Conservation (phyloP, 352 stramenopile species). For the Globisporangium recalcitrans region DNA sequence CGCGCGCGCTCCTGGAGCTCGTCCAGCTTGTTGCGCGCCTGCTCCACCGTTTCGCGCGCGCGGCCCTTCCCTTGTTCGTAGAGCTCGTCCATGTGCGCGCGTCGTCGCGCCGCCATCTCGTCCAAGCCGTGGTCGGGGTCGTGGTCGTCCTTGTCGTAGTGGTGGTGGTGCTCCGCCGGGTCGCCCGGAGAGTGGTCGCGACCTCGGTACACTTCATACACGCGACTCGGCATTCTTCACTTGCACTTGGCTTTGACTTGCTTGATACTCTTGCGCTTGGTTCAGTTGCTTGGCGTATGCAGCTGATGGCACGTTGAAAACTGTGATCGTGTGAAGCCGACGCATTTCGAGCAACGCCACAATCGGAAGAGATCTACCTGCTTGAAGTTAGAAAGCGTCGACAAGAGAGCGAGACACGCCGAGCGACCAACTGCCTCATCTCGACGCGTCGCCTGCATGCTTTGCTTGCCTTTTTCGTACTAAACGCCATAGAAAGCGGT, state of each 20-base stretch:
- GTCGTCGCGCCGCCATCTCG: conserved; percentile 7
- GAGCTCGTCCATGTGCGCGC: conserved; percentile 10
- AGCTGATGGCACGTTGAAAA: conserved; percentile 10
- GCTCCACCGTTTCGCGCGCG: conserved; percentile 1
- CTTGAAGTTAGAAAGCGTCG: not conserved
- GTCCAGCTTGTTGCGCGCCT: conserved; percentile 24
- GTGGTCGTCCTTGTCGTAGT: too few species aligned
- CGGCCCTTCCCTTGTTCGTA: conserved; percentile 6
- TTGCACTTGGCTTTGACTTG: conserved; percentile 1
- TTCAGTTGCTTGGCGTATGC: not conserved
- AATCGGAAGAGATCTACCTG: too few species aligned
- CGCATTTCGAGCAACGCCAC: not conserved
- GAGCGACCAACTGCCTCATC: conserved; percentile 1
- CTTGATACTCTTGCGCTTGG: conserved; percentile 1
- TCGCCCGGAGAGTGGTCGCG: conserved; percentile 1
- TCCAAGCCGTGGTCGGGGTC: conserved; percentile 12
- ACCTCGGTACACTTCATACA: conserved; percentile 16
- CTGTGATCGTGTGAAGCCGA: not conserved
- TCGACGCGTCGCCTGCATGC: not conserved
- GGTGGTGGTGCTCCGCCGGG: not conserved
- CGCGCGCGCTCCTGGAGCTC: conserved; percentile 23
- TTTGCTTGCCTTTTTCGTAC: not conserved
- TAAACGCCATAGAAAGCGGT: not conserved
- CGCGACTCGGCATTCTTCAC: conserved; percentile 13
- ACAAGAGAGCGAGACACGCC: not conserved